phyloP scores from a whole-genome alignment of 768 basidiomycete species.

The Tremella fuciformis region DNA sequence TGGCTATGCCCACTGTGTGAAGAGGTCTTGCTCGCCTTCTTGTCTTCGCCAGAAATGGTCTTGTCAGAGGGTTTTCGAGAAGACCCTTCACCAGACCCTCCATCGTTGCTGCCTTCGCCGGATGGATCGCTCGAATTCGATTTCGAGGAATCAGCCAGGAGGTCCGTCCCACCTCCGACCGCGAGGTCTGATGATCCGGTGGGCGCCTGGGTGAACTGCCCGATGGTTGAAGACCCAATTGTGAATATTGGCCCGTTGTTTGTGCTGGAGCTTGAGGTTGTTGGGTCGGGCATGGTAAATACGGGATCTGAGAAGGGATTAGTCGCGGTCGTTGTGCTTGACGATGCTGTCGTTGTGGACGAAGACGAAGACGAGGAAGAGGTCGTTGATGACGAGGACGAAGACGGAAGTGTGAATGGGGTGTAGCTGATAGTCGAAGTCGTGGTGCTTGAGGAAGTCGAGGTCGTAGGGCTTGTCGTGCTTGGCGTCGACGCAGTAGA shows the following conservation, averaged over 20 bases:
- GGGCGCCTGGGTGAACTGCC: neutral
- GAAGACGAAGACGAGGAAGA: constrained; percentile 1
- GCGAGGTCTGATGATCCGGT: neutral
- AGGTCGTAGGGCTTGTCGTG: neutral
- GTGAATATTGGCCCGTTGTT: neutral
- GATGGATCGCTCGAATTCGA: neutral
- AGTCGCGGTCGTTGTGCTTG: too few relatives aligned
- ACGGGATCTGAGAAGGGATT: too few relatives aligned
- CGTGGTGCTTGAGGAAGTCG: neutral
- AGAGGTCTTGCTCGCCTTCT: too few relatives aligned
- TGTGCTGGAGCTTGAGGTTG: neutral
- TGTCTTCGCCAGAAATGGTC: too few relatives aligned
- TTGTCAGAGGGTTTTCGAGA: too few relatives aligned
- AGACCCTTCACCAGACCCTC: neutral
- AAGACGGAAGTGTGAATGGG: neutral
- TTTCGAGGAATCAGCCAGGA: neutral
- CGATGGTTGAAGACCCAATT: neutral
- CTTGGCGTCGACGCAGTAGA: neutral
- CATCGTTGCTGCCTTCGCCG: neutral
- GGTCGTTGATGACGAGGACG: neutral
- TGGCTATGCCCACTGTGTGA: too few relatives aligned
- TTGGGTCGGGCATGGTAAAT: neutral
- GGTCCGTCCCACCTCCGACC: neutral
- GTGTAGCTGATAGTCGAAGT: neutral
- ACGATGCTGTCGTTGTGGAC: neutral